Evolutionary conservation across 2,329 filamentous ascomycete genomes (phyloP).

Genomic region (Pseudopithomyces chartarum): DNA sequence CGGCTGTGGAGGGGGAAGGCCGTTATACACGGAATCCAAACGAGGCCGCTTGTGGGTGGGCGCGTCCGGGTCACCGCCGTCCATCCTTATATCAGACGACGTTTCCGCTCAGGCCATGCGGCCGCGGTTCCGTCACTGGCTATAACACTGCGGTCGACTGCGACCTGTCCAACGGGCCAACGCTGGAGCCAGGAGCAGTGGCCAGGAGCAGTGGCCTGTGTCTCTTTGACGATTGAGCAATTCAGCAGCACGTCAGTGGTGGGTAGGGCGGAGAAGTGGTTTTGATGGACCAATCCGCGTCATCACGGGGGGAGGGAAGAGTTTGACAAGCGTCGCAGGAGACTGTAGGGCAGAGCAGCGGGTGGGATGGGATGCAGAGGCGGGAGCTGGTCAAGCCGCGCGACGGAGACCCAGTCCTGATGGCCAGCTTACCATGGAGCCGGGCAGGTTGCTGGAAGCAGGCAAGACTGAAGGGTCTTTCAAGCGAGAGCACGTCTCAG

Average conservation of each 20-base stretch:
- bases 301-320: constrained; percentile 39
- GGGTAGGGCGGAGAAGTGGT: constrained; percentile 30
- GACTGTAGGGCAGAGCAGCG: constrained; percentile 24
- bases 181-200: constrained; percentile 28
- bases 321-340: constrained; percentile 45
- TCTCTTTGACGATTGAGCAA: constrained; percentile 35
- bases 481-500: constrained; percentile 19
- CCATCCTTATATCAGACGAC: constrained; percentile 46
- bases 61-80: constrained; percentile 44
- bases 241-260: constrained; percentile 36
- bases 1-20: constrained; percentile 37
- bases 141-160: constrained; percentile 19
- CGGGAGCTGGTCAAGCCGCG: constrained; percentile 39
- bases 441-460: constrained; percentile 43
- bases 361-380: constrained; percentile 31
- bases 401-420: constrained; percentile 39
- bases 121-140: constrained; percentile 33
- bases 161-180: constrained; percentile 28
- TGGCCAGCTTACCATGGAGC: constrained; percentile 45
- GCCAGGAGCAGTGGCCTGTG: constrained; percentile 27
- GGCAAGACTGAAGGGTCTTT: constrained; percentile 33
- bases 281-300: constrained; percentile 39
- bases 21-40: constrained; percentile 46
- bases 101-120: constrained; percentile 48
- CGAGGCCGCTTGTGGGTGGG: constrained; percentile 44